Base-by-base conservation (phyloP, 2,329 filamentous ascomycete species). In the Pseudomassariella vexata region DNA sequence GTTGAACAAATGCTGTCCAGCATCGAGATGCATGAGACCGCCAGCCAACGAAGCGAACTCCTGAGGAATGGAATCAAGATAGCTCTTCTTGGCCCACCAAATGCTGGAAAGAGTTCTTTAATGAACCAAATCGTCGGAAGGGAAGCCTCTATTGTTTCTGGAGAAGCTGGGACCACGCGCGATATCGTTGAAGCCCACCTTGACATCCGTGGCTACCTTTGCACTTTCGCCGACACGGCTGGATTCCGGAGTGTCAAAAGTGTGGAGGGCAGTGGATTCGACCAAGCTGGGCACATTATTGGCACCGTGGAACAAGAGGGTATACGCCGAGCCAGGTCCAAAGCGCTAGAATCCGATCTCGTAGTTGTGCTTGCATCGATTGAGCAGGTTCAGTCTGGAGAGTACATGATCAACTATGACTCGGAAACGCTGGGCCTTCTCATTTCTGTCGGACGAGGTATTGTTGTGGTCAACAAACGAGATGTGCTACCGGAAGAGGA, bases 201-300 rank as follows among this genome's bases (percentile, higher is more conserved):
- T 17, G 92, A 98, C 59, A 70, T 98, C 28, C 79, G 81, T 1
- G 92, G 92, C 0, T 98, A 85, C 63, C 77, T 94, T 30, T 94
- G 89, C 57, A 85, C 85, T n/a, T 81, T 98, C 51, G 89, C 90
- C 11, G 92, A 98, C 60, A 96, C 92, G 48, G 92, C 92, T 14
- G 92, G 92, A 1, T 76, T 98, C 45, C 72, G 88, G 30, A 75
- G 70, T 28, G 56, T 46, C 21, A 40, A 46, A 16, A 38, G 21
- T 6, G 28, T 38, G 38, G 24, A 29, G 23, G 18, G 20, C 32
- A 21, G 26, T 25, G 34, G 28, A 36, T 31, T 40, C 40, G 17
- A 44, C n/a, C n/a, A 38, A 24, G 30, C 31, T n/a, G 45, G 37
- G 30, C 34, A 22, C 19, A 45, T 45, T 20, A 76, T 95, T 38